Conservation (phyloP, 148 eudicot genomes). For the Pharnaceum exiguum region DNA sequence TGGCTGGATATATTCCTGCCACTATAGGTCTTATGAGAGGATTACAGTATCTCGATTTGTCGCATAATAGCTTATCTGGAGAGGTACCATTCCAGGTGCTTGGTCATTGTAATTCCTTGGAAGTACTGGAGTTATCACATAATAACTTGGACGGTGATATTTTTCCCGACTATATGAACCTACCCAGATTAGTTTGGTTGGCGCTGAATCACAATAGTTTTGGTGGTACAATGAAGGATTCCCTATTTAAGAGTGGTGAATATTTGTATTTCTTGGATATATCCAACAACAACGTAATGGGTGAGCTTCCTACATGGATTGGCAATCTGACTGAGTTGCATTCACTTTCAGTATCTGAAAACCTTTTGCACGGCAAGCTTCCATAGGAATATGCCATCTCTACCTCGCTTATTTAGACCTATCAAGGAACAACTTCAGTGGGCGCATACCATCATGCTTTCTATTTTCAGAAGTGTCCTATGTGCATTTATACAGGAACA, state of each 20-base stretch:
- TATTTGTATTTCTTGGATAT: background rate
- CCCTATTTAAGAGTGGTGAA: background rate
- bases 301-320: constrained; percentile 3
- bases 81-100: background rate
- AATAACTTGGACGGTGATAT: constrained; percentile 12
- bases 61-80: constrained; percentile 5
- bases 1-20: constrained; percentile 13
- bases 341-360: background rate
- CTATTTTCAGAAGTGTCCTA: background rate
- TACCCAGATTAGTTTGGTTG: background rate
- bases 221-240: constrained; percentile 10
- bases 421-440: constrained; percentile 11
- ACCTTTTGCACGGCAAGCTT: background rate
- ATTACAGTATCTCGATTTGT: background rate
- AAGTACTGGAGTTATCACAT: background rate
- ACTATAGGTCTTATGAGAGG: background rate
- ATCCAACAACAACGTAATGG: constrained; percentile 7
- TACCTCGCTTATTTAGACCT: background rate
- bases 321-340: background rate
- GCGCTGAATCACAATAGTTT: constrained; percentile 2
- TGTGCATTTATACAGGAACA: constrained; percentile 12
- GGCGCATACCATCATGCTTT: constrained; percentile 2
- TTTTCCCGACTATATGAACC: constrained; percentile 10
- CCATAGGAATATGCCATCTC: background rate
- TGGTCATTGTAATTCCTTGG: background rate